Conservation (phyloP, 108 stramenopile species). For the Aureococcus anophagefferens region DNA sequence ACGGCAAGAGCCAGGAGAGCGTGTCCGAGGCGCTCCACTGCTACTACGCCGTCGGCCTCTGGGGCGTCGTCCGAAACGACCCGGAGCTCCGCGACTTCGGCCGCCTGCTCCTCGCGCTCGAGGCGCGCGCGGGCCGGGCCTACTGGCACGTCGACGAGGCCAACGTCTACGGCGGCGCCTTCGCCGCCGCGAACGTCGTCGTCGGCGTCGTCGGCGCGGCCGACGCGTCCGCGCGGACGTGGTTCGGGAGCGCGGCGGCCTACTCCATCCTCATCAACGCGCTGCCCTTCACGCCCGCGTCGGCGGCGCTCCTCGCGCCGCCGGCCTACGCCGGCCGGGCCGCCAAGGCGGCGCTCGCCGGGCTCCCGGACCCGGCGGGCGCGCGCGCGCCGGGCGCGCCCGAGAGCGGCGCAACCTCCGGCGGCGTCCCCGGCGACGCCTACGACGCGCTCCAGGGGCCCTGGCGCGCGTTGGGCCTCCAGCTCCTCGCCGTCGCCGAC, state of each 20-base stretch:
- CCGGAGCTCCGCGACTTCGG: slow-evolving; percentile 22
- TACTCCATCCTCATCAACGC: slow-evolving; percentile 40
- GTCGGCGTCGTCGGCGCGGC: slow-evolving; percentile 38
- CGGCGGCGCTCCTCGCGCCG: slow-evolving; percentile 8
- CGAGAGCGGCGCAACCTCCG: no score
- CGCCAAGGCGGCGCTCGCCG: neutral
- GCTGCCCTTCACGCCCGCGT: slow-evolving; percentile 29
- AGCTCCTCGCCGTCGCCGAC: neutral
- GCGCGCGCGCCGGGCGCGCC: neutral
- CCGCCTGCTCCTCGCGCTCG: slow-evolving; percentile 22
- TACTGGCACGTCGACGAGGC: slow-evolving; percentile 28
- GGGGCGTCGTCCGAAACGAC: slow-evolving; percentile 27
- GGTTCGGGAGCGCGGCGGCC: slow-evolving; percentile 23
- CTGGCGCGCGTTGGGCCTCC: neutral
- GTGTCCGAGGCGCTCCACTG: slow-evolving; percentile 40
- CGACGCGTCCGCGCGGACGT: slow-evolving; percentile 33
- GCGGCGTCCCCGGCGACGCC: neutral
- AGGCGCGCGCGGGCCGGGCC: slow-evolving; percentile 19
- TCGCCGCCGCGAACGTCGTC: slow-evolving; percentile 22
- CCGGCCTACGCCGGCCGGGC: neutral
- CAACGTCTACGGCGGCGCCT: slow-evolving; percentile 34
- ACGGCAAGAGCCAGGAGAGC: slow-evolving; percentile 43
- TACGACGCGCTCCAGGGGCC: neutral
- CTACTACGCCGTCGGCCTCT: slow-evolving; percentile 34
- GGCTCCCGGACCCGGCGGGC: neutral